Conservation (phyloP, 1,284 basidiomycete genomes). For the Porogramme epimiltina region DNA sequence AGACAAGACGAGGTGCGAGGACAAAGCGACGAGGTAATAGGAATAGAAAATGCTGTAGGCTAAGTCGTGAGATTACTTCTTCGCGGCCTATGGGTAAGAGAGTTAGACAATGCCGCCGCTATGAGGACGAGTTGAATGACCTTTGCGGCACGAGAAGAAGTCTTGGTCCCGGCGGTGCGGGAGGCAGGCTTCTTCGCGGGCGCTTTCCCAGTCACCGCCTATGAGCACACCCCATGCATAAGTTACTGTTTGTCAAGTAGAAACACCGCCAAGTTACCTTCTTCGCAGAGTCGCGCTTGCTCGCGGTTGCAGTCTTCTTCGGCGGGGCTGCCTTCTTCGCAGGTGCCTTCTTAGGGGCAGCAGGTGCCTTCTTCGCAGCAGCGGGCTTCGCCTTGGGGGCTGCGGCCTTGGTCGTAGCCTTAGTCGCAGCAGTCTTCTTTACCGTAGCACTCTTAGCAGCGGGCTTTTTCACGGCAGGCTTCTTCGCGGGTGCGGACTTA, state of each 20-base stretch:
- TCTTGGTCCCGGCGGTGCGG: conserved; percentile 32
- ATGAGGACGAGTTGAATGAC: conserved; percentile 11
- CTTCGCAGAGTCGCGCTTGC: conserved; percentile 54
- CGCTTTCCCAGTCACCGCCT: conserved; percentile 53
- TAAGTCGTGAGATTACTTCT: conserved; percentile 22
- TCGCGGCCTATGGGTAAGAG: conserved; percentile 26
- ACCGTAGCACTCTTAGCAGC: conserved; percentile 27
- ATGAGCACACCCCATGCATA: not conserved
- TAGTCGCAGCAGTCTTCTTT: conserved; percentile 22
- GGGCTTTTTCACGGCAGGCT: conserved; percentile 23
- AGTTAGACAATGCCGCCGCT: no score
- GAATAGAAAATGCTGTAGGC: not conserved
- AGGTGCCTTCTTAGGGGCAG: conserved; percentile 35
- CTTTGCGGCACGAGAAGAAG: conserved; percentile 24
- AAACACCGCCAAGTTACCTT: conserved; percentile 40
- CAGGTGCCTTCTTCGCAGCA: conserved; percentile 26
- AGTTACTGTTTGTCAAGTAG: not conserved
- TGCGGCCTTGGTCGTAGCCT: conserved; percentile 22
- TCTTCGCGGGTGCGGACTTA: conserved; percentile 15
- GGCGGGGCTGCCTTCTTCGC: conserved; percentile 46
- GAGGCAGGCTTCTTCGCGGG: conserved; percentile 35
- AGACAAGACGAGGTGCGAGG: conserved; percentile 5
- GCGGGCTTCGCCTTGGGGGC: conserved; percentile 25
- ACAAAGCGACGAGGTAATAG: not conserved
- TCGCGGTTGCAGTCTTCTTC: conserved; percentile 50